Evolutionary conservation across 2,329 filamentous ascomycete genomes (phyloP).

Genomic region (Volutella citrinella): DNA sequence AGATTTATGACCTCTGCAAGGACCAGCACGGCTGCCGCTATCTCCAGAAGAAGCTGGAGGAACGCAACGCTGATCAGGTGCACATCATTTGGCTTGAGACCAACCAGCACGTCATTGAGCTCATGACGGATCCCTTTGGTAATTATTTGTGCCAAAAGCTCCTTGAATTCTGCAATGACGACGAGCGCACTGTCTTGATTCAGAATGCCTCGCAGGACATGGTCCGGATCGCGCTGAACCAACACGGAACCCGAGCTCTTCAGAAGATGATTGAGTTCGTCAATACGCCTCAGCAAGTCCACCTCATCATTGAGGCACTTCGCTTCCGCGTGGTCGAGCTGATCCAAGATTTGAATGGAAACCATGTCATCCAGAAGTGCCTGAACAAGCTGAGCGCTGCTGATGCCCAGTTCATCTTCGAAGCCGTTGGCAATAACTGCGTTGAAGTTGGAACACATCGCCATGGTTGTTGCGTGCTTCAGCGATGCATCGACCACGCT

Average conservation of each 20-base stretch:
- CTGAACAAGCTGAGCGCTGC: conserved; percentile 84
- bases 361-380: conserved; percentile 99
- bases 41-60: conserved; percentile 95
- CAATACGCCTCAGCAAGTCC: conserved; percentile 77
- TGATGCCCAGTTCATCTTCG: conserved; percentile 95
- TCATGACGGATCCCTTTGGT: conserved; percentile 98
- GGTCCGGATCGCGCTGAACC: conserved; percentile 91
- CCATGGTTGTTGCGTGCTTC: conserved; percentile 95
- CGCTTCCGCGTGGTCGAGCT: conserved; percentile 83
- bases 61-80: conserved; percentile 76
- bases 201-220: conserved; percentile 85
- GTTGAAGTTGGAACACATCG: conserved; percentile 93
- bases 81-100: conserved; percentile 95
- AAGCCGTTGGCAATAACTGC: conserved; percentile 83
- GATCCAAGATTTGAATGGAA: conserved; percentile 96
- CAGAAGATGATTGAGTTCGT: conserved; percentile 99
- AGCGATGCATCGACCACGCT: conserved; percentile 97
- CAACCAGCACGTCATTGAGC: conserved; percentile 87
- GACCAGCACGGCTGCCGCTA: conserved; percentile 98
- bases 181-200: conserved; percentile 90
- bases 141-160: conserved; percentile 99
- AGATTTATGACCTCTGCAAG: conserved; percentile 90
- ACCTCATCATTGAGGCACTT: conserved; percentile 83
- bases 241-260: conserved; percentile 91
- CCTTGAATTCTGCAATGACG: conserved; percentile 90